Evolutionary conservation across 164 flowering plant species (phyloP), one percentile per base, ranked within the genome.

Genomic region (Vitis vinifera): DNA sequence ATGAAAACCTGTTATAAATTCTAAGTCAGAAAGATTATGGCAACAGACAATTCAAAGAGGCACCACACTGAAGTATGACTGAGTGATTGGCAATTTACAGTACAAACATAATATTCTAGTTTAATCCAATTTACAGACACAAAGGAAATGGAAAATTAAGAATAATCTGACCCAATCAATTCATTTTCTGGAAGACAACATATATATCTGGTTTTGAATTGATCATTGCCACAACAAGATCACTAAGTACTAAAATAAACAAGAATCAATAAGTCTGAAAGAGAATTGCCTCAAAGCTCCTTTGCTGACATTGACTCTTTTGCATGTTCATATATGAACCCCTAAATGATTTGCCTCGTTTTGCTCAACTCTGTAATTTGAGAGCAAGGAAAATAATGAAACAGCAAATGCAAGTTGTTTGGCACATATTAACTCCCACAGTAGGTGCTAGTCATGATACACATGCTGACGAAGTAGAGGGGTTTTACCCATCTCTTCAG

Each of bases 281-380:
- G 37, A 58, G 3, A 58, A 58, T 58, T 58, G 12, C 61, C 61
- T 8, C 10, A 58, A 58, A 15, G 37, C 30, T 8, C 27, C 9
- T 58, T 14, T 55, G 59, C 59, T 55, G 59, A 8, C 61, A 23
- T 58, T 58, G 61, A 58, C 14, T 58, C 31, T 23, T 58, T 31
- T 10, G 10, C 19, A 19, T 31, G 9, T 5, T 19, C 31, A 19
- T 29, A 17, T 58, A 10, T 58, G 55, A 17, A 31, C 61, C 61
- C 31, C 61, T 58, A 11, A 27, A 30, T 15, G 44, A 59, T 9
- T 6, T 23, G 27, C 37, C 44, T 27, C 14, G n/a, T 27, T 59
- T 12, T 15, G 5, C 6, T 10, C 7, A 27, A 59, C 62, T 59
- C 31, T 27, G 31, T 11, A 59, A 27, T 23, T 13, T 59, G 37